These are phyloP conservation scores for Hirschfeldia incana DNA, from an alignment of 345 rosid species.

Conservation along the genomic window DNA sequence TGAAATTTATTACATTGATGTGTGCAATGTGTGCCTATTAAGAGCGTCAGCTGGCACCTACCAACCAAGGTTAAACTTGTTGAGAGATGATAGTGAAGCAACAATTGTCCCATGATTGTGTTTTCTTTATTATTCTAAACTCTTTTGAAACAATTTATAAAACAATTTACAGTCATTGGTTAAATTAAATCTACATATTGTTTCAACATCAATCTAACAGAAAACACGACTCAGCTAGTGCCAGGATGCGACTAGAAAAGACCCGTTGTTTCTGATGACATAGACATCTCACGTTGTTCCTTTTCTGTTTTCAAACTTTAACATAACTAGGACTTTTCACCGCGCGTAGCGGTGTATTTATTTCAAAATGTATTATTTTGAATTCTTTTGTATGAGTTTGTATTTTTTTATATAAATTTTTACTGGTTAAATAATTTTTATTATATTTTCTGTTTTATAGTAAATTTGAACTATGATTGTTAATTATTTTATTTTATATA, in stretches of 20 bases:
- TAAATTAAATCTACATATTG: not conserved
- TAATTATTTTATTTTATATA: not conserved
- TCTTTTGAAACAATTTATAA: constrained; percentile 9
- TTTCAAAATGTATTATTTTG: not conserved
- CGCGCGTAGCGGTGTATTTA: too few species aligned
- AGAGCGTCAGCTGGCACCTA: constrained; percentile 62
- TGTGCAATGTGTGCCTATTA: constrained; percentile 19
- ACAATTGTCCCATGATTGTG: not conserved
- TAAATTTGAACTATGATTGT: not conserved
- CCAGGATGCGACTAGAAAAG: constrained; percentile 21
- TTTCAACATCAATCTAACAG: constrained; percentile 14
- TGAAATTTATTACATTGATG: not conserved
- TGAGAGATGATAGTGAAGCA: constrained; percentile 20
- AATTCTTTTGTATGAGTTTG: not conserved
- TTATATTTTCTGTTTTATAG: not conserved
- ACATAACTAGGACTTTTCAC: not conserved
- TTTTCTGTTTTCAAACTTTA: not conserved
- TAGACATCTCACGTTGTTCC: constrained; percentile 35
- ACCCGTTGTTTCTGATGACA: constrained; percentile 33
- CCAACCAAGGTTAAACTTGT: constrained; percentile 28
- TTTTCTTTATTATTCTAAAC: not conserved
- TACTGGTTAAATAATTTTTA: not conserved
- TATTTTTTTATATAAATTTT: too few species aligned
- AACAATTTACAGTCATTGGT: not conserved
- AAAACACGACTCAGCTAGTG: not conserved